Base-by-base conservation (phyloP, 192 early-diverging fungal species). In the Thamnidium elegans region DNA sequence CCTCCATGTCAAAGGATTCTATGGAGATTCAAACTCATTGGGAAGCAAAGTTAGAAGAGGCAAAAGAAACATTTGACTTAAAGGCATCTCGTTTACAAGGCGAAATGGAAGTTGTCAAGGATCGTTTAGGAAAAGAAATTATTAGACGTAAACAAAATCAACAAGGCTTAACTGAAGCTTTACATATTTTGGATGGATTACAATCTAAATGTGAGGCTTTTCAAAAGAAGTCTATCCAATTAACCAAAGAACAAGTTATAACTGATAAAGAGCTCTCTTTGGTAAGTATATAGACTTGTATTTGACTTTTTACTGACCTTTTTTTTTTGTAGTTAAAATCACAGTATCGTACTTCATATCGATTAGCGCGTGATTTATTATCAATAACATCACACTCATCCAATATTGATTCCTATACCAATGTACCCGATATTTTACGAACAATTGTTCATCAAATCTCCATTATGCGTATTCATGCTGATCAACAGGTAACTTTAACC, bases 1-100 rank as follows among this genome's bases (percentile, higher is more conserved):
- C 63, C 2, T 64, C 50, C 13, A 45, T 64, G 63, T 64, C 63
- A 44, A 53, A 52, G 19, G 63, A 64, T 30, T 19, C 63, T 8
- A 34, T 39, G 10, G 32, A 50, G 9, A 54, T 43, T 1, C 63
- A 64, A 19, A n/a, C 31, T 4, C 51, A 64, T 31, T 64, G 63
- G 63, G 51, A 64, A 19, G 17, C n/a, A 15, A 52, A 54, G 15
- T 4, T 64, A 15, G 50, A 51, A 3, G 39, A 64, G 36, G 34
- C 20, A 20, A 36, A 64, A 15, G 21, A 14, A 0, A 21, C 30
- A 23, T 26, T 20, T 7, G 17, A 53, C 0, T 7, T 9, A 7
- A 43, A 42, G 20, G 10, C 52, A 13, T 11, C 50, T 10, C 50
- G 15, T 11, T 30, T 64, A 50, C 34, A 30, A 31, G 63, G 63